Evolutionary conservation across 371 early-diverging fungal genomes (phyloP), one percentile per base, ranked within the genome.

Genomic region (Mortierella sp.): DNA sequence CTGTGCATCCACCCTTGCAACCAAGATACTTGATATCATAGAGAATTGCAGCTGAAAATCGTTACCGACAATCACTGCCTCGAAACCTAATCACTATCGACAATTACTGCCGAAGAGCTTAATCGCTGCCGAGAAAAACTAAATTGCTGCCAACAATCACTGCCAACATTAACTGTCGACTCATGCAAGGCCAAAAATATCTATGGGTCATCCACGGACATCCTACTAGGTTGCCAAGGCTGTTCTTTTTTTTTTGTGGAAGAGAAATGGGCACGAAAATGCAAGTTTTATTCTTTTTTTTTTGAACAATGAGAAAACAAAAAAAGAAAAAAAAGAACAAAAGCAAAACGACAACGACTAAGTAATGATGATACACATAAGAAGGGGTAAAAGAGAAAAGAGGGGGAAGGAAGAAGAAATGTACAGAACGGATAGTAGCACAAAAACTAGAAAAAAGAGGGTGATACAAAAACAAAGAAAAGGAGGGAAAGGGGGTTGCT

Each of bases 211-310:
- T n/a, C n/a, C n/a, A n/a, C n/a, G n/a, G n/a, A n/a, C n/a, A n/a
- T n/a, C n/a, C n/a, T n/a, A n/a, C n/a, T n/a, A n/a, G n/a, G 43
- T 40, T 40, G 43, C 6, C 43, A 40, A 40, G 43, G 43, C 2
- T 6, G 6, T 4, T 40, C 6, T 6, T 6, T 40, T 40, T 40
- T 40, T 40, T 40, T 40, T 40, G n/a, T n/a, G n/a, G 61, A 4
- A 61, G 28, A 40, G 43, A 67, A 37, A 4, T 26, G 67, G 21
- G 40, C 40, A 67, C 34, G n/a, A 48, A 24, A 71, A 71, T 71
- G 71, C 71, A 71, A 71, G 51, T 72, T 72, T 72, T 46, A 50
- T 72, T 72, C 34, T 72, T 46, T 40, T 40, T 40, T 40, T 46
- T 48, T 43, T 44, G 31, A 70, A 26, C 21, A 13, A 28, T 43